Conservation (phyloP, 2,329 filamentous ascomycete species). For the Exophiala lecanii-corni region DNA sequence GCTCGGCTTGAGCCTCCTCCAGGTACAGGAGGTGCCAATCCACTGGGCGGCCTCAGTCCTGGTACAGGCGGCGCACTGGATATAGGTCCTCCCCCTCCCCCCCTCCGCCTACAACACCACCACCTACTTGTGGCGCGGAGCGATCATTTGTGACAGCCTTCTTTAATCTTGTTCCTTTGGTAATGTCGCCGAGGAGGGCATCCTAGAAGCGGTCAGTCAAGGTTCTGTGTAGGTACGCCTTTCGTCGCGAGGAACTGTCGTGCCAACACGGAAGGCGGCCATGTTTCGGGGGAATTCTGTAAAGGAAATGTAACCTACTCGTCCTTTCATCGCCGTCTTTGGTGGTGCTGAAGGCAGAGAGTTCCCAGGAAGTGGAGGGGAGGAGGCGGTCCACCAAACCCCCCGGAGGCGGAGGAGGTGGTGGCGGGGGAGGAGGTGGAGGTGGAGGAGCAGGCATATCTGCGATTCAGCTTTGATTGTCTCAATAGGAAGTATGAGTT, state of each 20-base stretch:
- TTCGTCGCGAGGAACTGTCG: no score
- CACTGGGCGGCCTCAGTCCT: conserved; percentile 56
- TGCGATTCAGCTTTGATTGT: not conserved
- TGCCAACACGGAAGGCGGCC: not conserved
- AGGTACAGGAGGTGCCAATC: conserved; percentile 67
- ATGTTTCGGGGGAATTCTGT: not conserved
- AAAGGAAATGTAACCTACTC: conserved; percentile 51
- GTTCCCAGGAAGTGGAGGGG: conserved; percentile 60
- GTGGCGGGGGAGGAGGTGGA: conserved; percentile 39
- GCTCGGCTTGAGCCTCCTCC: conserved; percentile 54
- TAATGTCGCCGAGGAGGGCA: conserved; percentile 81
- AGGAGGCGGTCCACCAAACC: conserved; percentile 57
- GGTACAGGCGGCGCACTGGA: conserved; percentile 81
- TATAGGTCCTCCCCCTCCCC: conserved; percentile 59
- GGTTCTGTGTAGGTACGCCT: conserved; percentile 4
- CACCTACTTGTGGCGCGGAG: conserved; percentile 69
- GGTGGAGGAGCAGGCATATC: conserved; percentile 25
- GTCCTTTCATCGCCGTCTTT: conserved; percentile 50
- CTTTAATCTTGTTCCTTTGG: conserved; percentile 72
- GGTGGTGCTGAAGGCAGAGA: conserved; percentile 56
- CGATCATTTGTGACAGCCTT: conserved; percentile 90
- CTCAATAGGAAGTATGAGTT: not conserved
- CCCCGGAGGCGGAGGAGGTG: conserved; percentile 56
- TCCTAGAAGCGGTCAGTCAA: conserved; percentile 51
- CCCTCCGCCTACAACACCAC: conserved; percentile 50